A percentile compares a stretch with the other conserved stretches of the same genome.
These are phyloP conservation scores for Coemansia sp. DNA, from an alignment of 192 early-diverging fungal species.

Conservation along the genomic window DNA sequence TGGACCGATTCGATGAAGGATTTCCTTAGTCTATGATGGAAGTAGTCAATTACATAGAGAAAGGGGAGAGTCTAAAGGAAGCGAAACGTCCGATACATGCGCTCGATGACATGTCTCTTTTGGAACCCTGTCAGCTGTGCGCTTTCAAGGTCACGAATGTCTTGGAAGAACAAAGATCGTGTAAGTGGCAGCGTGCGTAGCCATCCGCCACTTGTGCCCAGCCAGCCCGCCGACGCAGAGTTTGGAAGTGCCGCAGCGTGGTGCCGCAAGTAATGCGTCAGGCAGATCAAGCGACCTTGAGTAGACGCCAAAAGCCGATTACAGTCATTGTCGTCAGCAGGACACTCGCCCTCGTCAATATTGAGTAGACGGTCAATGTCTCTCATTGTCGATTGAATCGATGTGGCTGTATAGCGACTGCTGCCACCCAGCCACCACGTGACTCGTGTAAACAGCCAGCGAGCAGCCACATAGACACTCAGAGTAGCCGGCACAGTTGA, in stretches of 20 bases:
- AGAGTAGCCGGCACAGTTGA: slow-evolving; percentile 75
- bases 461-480: slow-evolving; percentile 57
- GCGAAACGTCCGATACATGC: slow-evolving; percentile 69
- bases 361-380: slow-evolving; percentile 66
- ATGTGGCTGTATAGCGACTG: slow-evolving; percentile 47
- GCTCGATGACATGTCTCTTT: slow-evolving; percentile 60
- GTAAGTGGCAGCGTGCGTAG: slow-evolving; percentile 55
- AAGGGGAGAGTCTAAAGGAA: slow-evolving; percentile 47
- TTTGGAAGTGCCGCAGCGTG: slow-evolving; percentile 51
- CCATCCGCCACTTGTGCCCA: slow-evolving; percentile 26
- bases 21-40: neutral
- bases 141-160: slow-evolving; percentile 79
- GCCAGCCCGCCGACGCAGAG: slow-evolving; percentile 21
- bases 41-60: no score
- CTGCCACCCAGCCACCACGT: slow-evolving; percentile 45
- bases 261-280: slow-evolving; percentile 64
- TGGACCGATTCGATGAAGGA: neutral
- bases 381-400: slow-evolving; percentile 59
- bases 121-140: slow-evolving; percentile 55
- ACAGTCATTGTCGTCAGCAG: neutral
- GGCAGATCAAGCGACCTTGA: slow-evolving; percentile 47
- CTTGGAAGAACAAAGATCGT: slow-evolving; percentile 71
- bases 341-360: slow-evolving; percentile 18
- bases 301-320: slow-evolving; percentile 12
- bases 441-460: slow-evolving; percentile 41